Evolutionary conservation across 2,329 filamentous ascomycete genomes (phyloP).

Genomic region (Lachnellula hyalina): DNA sequence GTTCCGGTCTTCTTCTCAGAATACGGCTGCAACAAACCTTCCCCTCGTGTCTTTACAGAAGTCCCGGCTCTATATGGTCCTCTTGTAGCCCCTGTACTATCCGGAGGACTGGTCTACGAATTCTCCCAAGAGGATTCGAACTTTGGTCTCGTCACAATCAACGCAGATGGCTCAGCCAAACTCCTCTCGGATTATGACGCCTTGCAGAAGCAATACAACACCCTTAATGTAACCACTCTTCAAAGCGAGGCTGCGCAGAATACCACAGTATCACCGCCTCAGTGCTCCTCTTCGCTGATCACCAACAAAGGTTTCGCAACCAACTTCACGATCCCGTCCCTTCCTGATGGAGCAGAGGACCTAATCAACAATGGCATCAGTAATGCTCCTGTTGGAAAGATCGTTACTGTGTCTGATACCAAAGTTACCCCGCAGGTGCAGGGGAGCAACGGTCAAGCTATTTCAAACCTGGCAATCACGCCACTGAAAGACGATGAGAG

Average conservation of each 20-base stretch:
- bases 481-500: conserved; percentile 44
- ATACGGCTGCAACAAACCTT: conserved; percentile 68
- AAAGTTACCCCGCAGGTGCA: conserved; percentile 53
- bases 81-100: conserved; percentile 63
- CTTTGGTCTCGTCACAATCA: conserved; percentile 60
- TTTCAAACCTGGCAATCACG: conserved; percentile 59
- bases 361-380: conserved; percentile 74
- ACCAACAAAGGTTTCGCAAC: conserved; percentile 61
- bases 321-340: conserved; percentile 71
- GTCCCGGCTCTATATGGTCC: conserved; percentile 65
- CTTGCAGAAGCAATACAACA: conserved; percentile 68
- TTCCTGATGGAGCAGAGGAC: conserved; percentile 61
- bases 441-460: conserved; percentile 47
- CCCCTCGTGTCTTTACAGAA: conserved; percentile 72
- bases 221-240: conserved; percentile 65
- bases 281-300: conserved; percentile 65
- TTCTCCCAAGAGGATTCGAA: conserved; percentile 66
- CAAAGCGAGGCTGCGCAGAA: conserved; percentile 56
- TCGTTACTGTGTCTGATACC: conserved; percentile 53
- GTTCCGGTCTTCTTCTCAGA: conserved; percentile 81
- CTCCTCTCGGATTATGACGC: conserved; percentile 65
- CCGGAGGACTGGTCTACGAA: conserved; percentile 77
- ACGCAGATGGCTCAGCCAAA: conserved; percentile 49
- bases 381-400: conserved; percentile 57
- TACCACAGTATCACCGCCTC: conserved; percentile 50